phyloP scores from a whole-genome alignment of 805 yeast species.

The Yarrowia sp. region DNA sequence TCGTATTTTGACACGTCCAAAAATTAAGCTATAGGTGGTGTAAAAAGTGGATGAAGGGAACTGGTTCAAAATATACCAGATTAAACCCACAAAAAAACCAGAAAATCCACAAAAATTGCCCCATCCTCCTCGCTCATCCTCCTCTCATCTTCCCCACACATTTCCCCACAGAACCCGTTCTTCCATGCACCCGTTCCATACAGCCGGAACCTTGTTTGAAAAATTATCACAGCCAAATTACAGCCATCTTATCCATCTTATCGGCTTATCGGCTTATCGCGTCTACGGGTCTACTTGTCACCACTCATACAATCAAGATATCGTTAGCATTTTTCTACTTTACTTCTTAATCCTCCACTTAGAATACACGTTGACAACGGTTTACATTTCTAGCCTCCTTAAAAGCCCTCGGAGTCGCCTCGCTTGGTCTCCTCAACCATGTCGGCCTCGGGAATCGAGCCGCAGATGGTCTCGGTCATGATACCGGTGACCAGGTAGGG shows the following conservation, averaged over 20 bases:
- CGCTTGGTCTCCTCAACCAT: conserved; percentile 57
- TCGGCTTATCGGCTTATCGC: too few species aligned
- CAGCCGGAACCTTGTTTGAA: too few species aligned
- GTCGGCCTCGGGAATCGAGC: conserved; percentile 91
- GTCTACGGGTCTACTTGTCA: too few species aligned
- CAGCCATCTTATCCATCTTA: neutral
- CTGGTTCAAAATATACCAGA: too few species aligned
- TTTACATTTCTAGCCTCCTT: conserved; percentile 5
- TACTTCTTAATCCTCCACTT: conserved; percentile 14
- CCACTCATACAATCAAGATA: neutral
- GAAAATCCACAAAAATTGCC: neutral
- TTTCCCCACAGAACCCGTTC: too few species aligned
- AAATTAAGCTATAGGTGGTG: too few species aligned
- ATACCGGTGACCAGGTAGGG: conserved; percentile 99
- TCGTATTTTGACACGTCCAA: too few species aligned
- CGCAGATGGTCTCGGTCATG: conserved; percentile 94
- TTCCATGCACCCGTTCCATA: too few species aligned
- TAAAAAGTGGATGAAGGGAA: too few species aligned
- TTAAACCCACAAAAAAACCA: neutral
- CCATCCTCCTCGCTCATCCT: too few species aligned
- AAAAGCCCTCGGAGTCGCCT: conserved; percentile 4
- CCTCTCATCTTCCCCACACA: neutral
- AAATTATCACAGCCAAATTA: too few species aligned
- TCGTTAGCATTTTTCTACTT: conserved; percentile 23
- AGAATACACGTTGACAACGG: conserved; percentile 16